Evolutionary conservation across 441 rosid genomes (phyloP), one percentile per base, ranked within the genome.

Genomic region (Adansonia gregorii): DNA sequence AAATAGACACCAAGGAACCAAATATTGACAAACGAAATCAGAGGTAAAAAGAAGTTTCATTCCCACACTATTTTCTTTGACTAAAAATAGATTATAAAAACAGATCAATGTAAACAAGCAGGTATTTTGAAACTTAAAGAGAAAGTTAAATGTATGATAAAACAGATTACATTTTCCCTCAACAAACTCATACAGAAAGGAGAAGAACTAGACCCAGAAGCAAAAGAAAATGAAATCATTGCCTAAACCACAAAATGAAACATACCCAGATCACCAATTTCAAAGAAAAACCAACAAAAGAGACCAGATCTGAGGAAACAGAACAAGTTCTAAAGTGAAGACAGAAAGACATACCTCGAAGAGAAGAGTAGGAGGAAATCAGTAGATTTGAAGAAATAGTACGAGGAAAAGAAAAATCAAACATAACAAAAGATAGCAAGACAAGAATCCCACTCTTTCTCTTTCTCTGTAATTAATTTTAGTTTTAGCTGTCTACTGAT

Each of bases 291-390:
- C 51, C 67, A 76, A 77, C 67, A 78, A 61, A 80, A 79, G 12
- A 79, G 73, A 80, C 81, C 80, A 85, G 89, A 86, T 88, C 91
- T 88, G 67, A 61, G 46, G 22, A 46, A 59, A 76, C 35, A 75
- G 70, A 43, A 55, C 14, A 17, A 75, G 74, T 41, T 41, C 70
- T 17, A 19, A 12, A 17, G 65, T 58, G 63, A 58, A 58, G 14
- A 58, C 9, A 8, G 63, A 58, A 58, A 59, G 15, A 59, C 35
- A 22, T 59, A 59, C 65, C 20, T 48, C 58, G 71, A 51, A 77
- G 73, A 19, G 31, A 3, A 2, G 58, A 22, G 22, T 27, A 55
- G 1, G 73, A 1, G 14, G 67, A 80, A 81, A 77, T 80, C 79
- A 78, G 85, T 19, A 71, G 82, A 80, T 69, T 68, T 67, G 77